Conservation (phyloP, 768 basidiomycete genomes). For the Hirschioporus abietinus region DNA sequence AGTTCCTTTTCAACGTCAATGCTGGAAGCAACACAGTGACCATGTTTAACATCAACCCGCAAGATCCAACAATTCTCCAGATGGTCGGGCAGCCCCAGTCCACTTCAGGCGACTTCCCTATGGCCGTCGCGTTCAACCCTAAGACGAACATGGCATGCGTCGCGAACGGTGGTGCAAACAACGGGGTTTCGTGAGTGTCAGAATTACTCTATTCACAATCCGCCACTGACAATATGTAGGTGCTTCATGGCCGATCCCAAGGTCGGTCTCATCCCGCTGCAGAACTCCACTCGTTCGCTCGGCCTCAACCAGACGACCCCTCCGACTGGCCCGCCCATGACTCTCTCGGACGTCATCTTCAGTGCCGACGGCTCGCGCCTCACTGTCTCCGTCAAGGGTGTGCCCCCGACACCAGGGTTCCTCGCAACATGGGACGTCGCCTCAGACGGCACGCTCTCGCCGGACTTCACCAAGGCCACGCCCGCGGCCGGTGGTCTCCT, state of each 20-base stretch:
- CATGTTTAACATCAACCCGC: slow-evolving; percentile 35
- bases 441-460: slow-evolving; percentile 13
- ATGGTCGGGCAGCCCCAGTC: slow-evolving; percentile 40
- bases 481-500: slow-evolving; percentile 13
- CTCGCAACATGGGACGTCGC: slow-evolving; percentile 11
- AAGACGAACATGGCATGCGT: slow-evolving; percentile 28
- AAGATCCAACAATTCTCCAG: slow-evolving; percentile 34
- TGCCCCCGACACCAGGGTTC: slow-evolving; percentile 13
- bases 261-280: slow-evolving; percentile 14
- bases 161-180: slow-evolving; percentile 30
- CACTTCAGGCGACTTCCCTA: slow-evolving; percentile 45
- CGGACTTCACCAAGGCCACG: slow-evolving; percentile 10
- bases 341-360: slow-evolving; percentile 17
- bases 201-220: not conserved
- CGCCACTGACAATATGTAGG: slow-evolving; percentile 1
- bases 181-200: slow-evolving; percentile 29
- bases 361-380: slow-evolving; percentile 14
- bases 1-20: slow-evolving; percentile 14
- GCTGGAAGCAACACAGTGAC: slow-evolving; percentile 43
- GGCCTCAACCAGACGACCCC: slow-evolving; percentile 18
- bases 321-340: slow-evolving; percentile 14
- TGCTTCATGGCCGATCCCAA: slow-evolving; percentile 15
- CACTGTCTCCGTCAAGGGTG: slow-evolving; percentile 18
- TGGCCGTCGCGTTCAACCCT: slow-evolving; percentile 34
- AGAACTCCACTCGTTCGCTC: slow-evolving; percentile 14